phyloP scores from a whole-genome alignment of 768 basidiomycete species.

The Hypholoma fasciculare region DNA sequence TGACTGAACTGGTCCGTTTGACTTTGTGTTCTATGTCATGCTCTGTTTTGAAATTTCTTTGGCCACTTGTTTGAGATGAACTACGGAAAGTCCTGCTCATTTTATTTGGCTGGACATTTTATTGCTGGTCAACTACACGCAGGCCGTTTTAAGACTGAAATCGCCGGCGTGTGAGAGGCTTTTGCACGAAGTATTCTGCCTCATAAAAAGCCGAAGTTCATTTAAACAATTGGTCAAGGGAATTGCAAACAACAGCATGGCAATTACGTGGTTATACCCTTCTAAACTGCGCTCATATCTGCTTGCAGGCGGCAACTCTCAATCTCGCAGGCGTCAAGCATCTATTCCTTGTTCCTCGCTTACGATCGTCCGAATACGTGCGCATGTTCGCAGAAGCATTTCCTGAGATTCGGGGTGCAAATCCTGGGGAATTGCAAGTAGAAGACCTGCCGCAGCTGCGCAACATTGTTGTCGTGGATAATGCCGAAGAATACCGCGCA shows the following conservation, averaged over 20 bases:
- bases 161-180: too few relatives aligned
- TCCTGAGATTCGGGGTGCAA: slow-evolving; percentile 49
- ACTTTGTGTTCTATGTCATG: too few relatives aligned
- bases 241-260: too few relatives aligned
- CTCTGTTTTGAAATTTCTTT: too few relatives aligned
- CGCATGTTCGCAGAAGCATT: slow-evolving; percentile 57
- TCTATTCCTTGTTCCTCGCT: slow-evolving; percentile 69
- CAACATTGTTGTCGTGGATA: slow-evolving; percentile 69
- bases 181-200: too few relatives aligned
- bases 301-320: slow-evolving; percentile 54
- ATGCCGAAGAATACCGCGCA: slow-evolving; percentile 37
- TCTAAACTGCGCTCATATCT: background rate
- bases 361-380: slow-evolving; percentile 67
- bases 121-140: too few relatives aligned
- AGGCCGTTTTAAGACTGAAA: too few relatives aligned
- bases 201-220: too few relatives aligned
- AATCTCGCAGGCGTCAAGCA: slow-evolving; percentile 66
- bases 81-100: too few relatives aligned
- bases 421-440: slow-evolving; percentile 58
- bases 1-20: slow-evolving; percentile 63
- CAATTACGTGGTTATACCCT: background rate
- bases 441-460: slow-evolving; percentile 59
- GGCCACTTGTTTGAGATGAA: too few relatives aligned
- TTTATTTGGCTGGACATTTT: too few relatives aligned
- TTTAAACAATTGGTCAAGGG: too few relatives aligned